Conservation (phyloP, 495 filamentous ascomycete species). For the Aspergillus sclerotiicarbonarius region DNA sequence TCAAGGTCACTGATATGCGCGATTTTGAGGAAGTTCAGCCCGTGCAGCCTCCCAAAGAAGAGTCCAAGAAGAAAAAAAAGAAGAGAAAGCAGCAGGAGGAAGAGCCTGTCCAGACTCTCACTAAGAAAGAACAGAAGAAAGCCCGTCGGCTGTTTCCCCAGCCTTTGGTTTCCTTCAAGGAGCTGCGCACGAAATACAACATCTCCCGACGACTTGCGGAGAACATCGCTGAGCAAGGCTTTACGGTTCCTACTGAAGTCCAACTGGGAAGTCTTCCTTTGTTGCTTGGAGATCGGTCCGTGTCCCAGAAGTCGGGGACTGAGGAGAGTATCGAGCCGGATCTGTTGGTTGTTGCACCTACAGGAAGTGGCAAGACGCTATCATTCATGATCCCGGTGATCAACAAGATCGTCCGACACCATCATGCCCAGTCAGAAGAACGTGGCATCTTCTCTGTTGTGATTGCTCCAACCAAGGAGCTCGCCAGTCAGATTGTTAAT, state of each 20-base stretch:
- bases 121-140: conserved; percentile 54
- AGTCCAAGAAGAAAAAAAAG: conserved; percentile 54
- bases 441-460: conserved; percentile 64
- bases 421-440: conserved; percentile 42
- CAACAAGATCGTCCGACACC: conserved; percentile 62
- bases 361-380: conserved; percentile 95
- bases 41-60: conserved; percentile 35
- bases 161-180: conserved; percentile 73
- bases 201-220: conserved; percentile 67
- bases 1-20: conserved; percentile 77
- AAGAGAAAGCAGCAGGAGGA: conserved; percentile 49
- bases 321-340: conserved; percentile 49
- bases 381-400: conserved; percentile 87
- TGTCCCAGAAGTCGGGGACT: conserved; percentile 19
- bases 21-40: conserved; percentile 38
- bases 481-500: conserved; percentile 88
- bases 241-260: conserved; percentile 85
- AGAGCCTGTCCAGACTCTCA: conserved; percentile 31
- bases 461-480: conserved; percentile 88
- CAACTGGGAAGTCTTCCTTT: conserved; percentile 84
- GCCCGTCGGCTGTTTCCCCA: conserved; percentile 62
- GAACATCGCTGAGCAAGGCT: conserved; percentile 82
- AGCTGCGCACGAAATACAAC: conserved; percentile 66
- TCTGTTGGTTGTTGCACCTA: conserved; percentile 86
- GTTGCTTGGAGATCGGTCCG: conserved; percentile 50